A percentile compares a stretch with the other conserved stretches of the same genome.
phyloP scores from a whole-genome alignment of 768 basidiomycete species.

The Pulveroboletus sp. region DNA sequence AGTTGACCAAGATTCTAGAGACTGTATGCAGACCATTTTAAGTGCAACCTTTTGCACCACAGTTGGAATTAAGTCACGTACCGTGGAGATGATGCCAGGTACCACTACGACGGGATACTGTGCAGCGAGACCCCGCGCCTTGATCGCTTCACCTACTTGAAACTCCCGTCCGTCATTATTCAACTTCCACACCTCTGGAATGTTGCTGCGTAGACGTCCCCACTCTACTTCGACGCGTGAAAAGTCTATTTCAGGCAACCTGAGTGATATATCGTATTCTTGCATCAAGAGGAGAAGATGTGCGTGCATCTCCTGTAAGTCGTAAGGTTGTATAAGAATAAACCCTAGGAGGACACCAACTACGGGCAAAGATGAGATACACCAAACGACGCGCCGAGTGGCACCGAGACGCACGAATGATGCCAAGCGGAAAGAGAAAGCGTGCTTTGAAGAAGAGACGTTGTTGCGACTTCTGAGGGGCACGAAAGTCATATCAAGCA shows the following conservation, averaged over 20 bases:
- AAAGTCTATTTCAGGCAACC: conserved; percentile 63
- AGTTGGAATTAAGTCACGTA: conserved; percentile 31
- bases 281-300: conserved; percentile 65
- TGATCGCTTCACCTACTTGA: conserved; percentile 67
- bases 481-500: background rate
- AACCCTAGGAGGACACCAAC: conserved; percentile 68
- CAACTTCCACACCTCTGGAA: conserved; percentile 82
- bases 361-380: conserved; percentile 24
- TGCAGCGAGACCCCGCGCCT: conserved; percentile 61
- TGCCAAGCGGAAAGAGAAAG: conserved; percentile 71
- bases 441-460: conserved; percentile 33
- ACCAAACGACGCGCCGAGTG: background rate
- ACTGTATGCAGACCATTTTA: conserved; percentile 37
- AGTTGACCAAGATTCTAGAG: conserved; percentile 93
- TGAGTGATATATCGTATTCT: conserved; percentile 66
- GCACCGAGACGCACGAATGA: conserved; percentile 45
- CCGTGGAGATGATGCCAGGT: conserved; percentile 88
- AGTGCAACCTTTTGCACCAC: background rate
- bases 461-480: conserved; percentile 12
- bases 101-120: conserved; percentile 81
- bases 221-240: conserved; percentile 72
- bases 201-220: conserved; percentile 59
- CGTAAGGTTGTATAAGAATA: conserved; percentile 61
- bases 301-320: conserved; percentile 66
- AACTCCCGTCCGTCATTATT: conserved; percentile 81